These are phyloP conservation scores for Clausena lansium DNA, from an alignment of 345 rosid species.

Conservation along the genomic window DNA sequence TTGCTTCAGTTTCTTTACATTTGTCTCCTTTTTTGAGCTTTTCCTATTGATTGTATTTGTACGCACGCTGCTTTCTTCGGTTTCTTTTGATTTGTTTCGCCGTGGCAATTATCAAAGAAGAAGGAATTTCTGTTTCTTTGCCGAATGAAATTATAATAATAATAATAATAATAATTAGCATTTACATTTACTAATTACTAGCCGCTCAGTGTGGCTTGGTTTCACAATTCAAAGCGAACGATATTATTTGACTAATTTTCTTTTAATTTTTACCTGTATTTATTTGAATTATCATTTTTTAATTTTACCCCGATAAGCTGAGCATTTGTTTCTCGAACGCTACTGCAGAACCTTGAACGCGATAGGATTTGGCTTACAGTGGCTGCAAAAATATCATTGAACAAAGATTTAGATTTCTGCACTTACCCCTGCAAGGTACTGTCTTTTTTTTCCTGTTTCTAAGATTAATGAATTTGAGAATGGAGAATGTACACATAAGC, in stretches of 20 bases:
- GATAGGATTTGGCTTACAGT: no score
- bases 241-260: background rate
- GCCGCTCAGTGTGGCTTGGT: background rate
- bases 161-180: background rate
- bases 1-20: constrained; percentile 5
- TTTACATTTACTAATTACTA: background rate
- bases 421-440: no score
- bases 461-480: no score
- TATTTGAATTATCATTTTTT: background rate
- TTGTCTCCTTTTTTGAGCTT: background rate
- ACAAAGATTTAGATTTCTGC: no score
- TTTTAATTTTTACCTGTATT: background rate
- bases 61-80: background rate
- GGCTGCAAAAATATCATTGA: no score
- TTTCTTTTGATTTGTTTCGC: background rate
- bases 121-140: background rate
- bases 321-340: no score
- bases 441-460: no score
- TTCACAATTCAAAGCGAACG: background rate
- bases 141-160: background rate
- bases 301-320: no score
- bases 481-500: no score
- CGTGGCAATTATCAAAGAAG: background rate
- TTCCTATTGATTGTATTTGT: background rate
- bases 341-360: no score